A percentile compares a stretch with the other conserved stretches of the same genome.
These are phyloP conservation scores for Scedosporium apiospermum DNA, from an alignment of 2,329 filamentous ascomycete genomes.

Conservation along the genomic window DNA sequence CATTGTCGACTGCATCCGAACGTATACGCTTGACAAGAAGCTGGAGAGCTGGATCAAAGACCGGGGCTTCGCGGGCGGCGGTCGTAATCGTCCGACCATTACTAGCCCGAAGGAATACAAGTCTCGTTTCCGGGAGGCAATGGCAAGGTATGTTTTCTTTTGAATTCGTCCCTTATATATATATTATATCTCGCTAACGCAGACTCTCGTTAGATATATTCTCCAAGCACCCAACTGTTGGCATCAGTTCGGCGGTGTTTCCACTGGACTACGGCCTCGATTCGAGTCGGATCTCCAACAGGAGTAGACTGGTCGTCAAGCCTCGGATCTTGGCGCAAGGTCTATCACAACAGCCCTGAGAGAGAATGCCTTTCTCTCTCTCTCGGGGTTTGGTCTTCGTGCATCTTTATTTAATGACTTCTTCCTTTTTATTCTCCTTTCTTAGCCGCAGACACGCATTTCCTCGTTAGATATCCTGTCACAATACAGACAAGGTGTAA, in stretches of 20 bases:
- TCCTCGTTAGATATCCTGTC: not conserved
- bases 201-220: slow-evolving; percentile 44
- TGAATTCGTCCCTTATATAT: not conserved
- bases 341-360: no score
- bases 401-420: no score
- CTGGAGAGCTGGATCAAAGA: slow-evolving; percentile 99
- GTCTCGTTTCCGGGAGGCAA: slow-evolving; percentile 87
- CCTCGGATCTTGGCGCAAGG: not conserved
- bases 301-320: not conserved
- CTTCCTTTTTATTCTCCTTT: not conserved
- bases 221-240: slow-evolving; percentile 67
- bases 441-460: not conserved
- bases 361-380: no score
- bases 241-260: slow-evolving; percentile 51
- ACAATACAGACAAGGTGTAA: not conserved
- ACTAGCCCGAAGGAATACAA: slow-evolving; percentile 98
- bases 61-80: slow-evolving; percentile 68
- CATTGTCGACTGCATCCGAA: slow-evolving; percentile 97
- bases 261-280: slow-evolving; percentile 10
- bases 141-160: slow-evolving; percentile 64
- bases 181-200: slow-evolving; percentile 9
- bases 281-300: slow-evolving; percentile 8
- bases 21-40: slow-evolving; percentile 99
- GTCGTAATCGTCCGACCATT: slow-evolving; percentile 80
- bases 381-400: no score